phyloP scores from a whole-genome alignment of 331 rosid genomes.

The Dryas integrifolia region DNA sequence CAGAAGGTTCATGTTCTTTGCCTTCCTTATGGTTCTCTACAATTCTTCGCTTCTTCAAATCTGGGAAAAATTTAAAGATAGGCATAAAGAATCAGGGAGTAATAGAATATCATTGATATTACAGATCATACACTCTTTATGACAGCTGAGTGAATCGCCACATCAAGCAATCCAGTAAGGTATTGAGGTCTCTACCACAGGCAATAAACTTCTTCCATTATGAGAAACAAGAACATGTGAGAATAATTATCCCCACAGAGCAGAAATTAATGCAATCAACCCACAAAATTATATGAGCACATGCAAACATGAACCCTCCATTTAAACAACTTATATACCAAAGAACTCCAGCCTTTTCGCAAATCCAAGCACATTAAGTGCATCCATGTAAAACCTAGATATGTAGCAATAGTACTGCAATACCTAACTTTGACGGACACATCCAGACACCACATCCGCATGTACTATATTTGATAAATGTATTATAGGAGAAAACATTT shows the following conservation, averaged over 20 bases:
- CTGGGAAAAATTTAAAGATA: constrained; percentile 37
- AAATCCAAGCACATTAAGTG: background rate
- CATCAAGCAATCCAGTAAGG: background rate
- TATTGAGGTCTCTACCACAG: background rate
- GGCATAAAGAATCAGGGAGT: constrained; percentile 5
- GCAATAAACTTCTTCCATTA: background rate
- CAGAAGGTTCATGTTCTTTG: constrained; percentile 62
- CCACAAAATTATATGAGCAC: background rate
- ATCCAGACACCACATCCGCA: background rate
- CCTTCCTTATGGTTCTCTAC: constrained; percentile 41
- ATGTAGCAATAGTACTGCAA: background rate
- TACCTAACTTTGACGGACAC: background rate
- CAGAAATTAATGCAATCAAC: background rate
- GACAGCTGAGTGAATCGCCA: background rate
- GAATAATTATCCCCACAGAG: background rate
- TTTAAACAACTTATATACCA: background rate
- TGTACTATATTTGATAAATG: background rate
- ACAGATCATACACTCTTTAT: background rate
- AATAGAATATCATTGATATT: background rate
- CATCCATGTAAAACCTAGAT: background rate
- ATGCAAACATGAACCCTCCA: background rate
- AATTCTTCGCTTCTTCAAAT: constrained; percentile 57
- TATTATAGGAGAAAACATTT: background rate
- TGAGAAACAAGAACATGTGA: background rate
- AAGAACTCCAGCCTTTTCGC: background rate